Evolutionary conservation across 257 asterid species (phyloP).

Genomic region (Capsicum chinense): DNA sequence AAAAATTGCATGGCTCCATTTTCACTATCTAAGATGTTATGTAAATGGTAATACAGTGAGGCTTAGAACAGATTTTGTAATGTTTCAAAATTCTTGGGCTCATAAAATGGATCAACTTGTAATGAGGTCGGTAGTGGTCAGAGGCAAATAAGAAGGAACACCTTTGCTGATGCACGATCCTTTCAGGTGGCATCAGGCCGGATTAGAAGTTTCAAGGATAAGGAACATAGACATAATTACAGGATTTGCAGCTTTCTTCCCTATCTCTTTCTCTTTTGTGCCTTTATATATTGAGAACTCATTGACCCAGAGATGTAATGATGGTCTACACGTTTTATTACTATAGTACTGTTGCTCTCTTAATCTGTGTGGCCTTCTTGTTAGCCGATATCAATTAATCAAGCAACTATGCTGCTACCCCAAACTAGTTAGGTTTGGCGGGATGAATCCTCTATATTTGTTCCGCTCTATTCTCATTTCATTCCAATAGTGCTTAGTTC

Average conservation of each 20-base stretch:
- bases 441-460: not conserved
- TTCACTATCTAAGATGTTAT: slow-evolving; percentile 17
- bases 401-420: not conserved
- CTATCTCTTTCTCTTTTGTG: slow-evolving; percentile 13
- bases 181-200: slow-evolving; percentile 3
- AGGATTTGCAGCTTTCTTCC: not conserved
- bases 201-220: slow-evolving; percentile 7
- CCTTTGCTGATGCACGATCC: not conserved
- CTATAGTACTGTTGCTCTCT: slow-evolving; percentile 11
- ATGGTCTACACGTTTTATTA: not conserved
- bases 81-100: not conserved
- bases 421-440: slow-evolving; percentile 15
- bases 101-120: slow-evolving; percentile 18
- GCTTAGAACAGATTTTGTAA: slow-evolving; percentile 2
- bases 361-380: slow-evolving; percentile 9
- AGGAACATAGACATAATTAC: slow-evolving; percentile 9
- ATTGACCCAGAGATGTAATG: not conserved
- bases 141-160: slow-evolving; percentile 11
- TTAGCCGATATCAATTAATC: slow-evolving; percentile 6
- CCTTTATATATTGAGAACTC: not conserved
- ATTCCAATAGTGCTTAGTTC: not conserved
- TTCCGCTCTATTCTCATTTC: not conserved
- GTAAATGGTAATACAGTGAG: slow-evolving; percentile 15
- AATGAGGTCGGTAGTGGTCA: not conserved
- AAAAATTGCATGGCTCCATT: not conserved